These are phyloP conservation scores for Yarrowia galli DNA, from an alignment of 1,139 yeast genomes.

Conservation along the genomic window DNA sequence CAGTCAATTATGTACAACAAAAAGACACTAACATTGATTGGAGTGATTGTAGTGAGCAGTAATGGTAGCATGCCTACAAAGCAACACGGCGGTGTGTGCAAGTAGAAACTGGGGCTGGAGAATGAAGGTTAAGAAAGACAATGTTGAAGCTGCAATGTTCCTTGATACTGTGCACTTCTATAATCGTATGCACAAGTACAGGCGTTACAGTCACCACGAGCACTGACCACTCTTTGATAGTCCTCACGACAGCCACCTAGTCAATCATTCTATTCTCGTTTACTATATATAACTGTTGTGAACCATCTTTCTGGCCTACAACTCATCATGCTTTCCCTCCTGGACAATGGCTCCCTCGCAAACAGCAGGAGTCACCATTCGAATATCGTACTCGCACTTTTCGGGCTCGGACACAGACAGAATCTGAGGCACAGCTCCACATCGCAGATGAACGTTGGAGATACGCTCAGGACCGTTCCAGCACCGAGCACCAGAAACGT, in stretches of 20 bases:
- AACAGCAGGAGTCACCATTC: constrained; percentile 71
- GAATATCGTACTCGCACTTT: constrained; percentile 78
- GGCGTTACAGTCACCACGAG: no score
- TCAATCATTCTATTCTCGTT: constrained; percentile 1
- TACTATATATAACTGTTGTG: constrained; percentile 1
- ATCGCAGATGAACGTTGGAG: constrained; percentile 67
- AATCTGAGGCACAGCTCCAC: constrained; percentile 68
- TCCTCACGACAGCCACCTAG: no score
- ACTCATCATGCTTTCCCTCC: constrained; percentile 25
- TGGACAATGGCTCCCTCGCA: constrained; percentile 53
- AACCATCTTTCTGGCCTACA: neutral
- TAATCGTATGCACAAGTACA: no score
- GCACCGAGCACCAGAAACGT: constrained; percentile 76
- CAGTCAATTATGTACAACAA: neutral
- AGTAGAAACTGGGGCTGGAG: no score
- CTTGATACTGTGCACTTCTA: no score
- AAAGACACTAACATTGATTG: neutral
- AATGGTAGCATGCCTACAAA: no score
- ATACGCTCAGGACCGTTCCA: constrained; percentile 95
- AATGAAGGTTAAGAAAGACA: no score
- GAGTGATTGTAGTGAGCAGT: no score
- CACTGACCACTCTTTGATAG: no score
- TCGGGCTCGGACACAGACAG: constrained; percentile 83
- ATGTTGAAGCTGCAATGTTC: no score
- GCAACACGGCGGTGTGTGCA: no score